A percentile compares a stretch with the other conserved stretches of the same genome.
These are phyloP conservation scores for Trypanosoma conorhini DNA, from an alignment of 208 protist genomes.

Conservation along the genomic window DNA sequence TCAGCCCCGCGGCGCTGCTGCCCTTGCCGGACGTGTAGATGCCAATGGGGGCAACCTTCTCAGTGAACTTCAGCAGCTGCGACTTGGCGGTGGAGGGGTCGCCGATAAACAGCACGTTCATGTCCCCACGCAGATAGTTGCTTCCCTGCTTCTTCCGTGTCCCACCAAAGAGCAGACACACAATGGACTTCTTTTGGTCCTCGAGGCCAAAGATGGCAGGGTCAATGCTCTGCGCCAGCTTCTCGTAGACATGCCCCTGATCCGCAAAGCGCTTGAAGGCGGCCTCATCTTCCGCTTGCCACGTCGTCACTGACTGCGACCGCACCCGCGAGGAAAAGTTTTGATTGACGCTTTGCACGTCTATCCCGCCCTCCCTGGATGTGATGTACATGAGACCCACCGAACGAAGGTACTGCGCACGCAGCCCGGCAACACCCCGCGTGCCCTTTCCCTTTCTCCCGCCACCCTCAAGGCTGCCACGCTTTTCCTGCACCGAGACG, in stretches of 20 bases:
- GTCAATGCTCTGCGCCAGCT: slow-evolving; percentile 94
- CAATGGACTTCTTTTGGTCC: slow-evolving; percentile 97
- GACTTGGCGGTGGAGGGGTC: slow-evolving; percentile 99
- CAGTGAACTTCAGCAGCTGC: slow-evolving; percentile 99
- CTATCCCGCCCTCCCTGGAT: slow-evolving; percentile 36
- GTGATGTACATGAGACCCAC: slow-evolving; percentile 86
- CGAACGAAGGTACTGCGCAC: slow-evolving; percentile 89
- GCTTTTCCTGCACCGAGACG: slow-evolving; percentile 85
- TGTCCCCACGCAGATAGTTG: slow-evolving; percentile 97
- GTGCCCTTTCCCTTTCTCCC: slow-evolving; percentile 35
- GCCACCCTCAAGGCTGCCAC: slow-evolving; percentile 49
- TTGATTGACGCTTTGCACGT: slow-evolving; percentile 83
- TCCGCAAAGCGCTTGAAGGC: slow-evolving; percentile 89
- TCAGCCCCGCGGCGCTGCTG: slow-evolving; percentile 97
- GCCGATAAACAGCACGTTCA: slow-evolving; percentile 99
- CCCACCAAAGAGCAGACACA: slow-evolving; percentile 98
- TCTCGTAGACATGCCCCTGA: slow-evolving; percentile 92
- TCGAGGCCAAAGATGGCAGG: slow-evolving; percentile 98
- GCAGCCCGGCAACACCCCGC: slow-evolving; percentile 68
- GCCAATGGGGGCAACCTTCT: slow-evolving; percentile 96
- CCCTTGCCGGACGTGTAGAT: slow-evolving; percentile 99
- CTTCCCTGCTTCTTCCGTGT: slow-evolving; percentile 97
- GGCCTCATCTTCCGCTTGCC: slow-evolving; percentile 89
- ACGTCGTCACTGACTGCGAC: slow-evolving; percentile 70
- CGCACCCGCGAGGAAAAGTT: slow-evolving; percentile 89